Conservation (phyloP, 352 stramenopile genomes). For the Phytopythium boreale region DNA sequence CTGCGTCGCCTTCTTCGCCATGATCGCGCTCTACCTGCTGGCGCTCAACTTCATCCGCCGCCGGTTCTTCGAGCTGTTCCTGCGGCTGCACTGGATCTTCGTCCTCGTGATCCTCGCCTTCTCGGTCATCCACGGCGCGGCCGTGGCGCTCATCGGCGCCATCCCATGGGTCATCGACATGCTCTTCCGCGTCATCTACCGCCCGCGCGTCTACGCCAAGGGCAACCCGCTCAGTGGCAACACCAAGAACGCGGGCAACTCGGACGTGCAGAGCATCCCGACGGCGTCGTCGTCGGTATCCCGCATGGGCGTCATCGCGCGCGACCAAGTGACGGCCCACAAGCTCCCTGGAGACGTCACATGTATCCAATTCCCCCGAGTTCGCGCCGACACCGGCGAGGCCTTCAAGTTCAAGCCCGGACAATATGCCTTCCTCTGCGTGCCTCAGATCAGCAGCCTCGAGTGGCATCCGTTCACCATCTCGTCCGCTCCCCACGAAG, state of each 20-base stretch:
- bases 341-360: constrained; percentile 33
- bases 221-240: constrained; percentile 15
- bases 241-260: constrained; percentile 1
- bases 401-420: constrained; percentile 39
- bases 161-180: constrained; percentile 38
- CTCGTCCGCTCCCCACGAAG: constrained; percentile 67
- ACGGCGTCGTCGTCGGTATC: not conserved
- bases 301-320: constrained; percentile 25
- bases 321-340: constrained; percentile 25
- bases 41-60: constrained; percentile 39
- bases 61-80: constrained; percentile 50
- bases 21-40: constrained; percentile 32
- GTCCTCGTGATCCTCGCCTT: constrained; percentile 39
- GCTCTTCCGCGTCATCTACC: constrained; percentile 38
- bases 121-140: constrained; percentile 40
- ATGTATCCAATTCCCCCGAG: constrained; percentile 44
- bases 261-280: not conserved
- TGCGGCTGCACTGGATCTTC: constrained; percentile 47
- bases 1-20: constrained; percentile 22
- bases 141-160: constrained; percentile 30
- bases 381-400: constrained; percentile 34
- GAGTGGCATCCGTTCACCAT: constrained; percentile 91
- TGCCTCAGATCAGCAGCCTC: constrained; percentile 54
- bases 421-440: constrained; percentile 80
- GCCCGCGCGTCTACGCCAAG: constrained; percentile 19